phyloP scores from a whole-genome alignment of 352 stramenopile species.

The Pythium diclinum region DNA sequence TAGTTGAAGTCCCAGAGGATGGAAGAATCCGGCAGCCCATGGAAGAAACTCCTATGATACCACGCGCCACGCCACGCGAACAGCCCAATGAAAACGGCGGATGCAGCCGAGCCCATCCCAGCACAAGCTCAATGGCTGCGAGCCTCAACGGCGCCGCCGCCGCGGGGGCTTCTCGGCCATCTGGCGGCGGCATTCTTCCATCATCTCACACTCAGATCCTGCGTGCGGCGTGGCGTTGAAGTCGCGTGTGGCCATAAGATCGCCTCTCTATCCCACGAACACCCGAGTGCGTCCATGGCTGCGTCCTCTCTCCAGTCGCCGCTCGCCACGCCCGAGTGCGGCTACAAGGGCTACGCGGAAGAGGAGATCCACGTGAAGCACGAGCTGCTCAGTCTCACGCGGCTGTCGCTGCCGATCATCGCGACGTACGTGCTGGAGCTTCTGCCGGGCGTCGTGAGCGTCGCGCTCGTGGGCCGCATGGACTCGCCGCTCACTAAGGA shows the following conservation, averaged over 20 bases:
- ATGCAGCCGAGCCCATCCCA: neutral
- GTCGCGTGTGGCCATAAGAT: neutral
- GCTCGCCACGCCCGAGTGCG: neutral
- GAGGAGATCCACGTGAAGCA: neutral
- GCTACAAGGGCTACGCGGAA: neutral
- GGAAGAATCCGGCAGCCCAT: neutral
- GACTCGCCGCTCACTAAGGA: slow-evolving; percentile 69
- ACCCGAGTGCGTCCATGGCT: neutral
- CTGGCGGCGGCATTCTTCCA: neutral
- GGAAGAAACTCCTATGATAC: neutral
- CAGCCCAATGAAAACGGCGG: neutral
- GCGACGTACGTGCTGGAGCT: slow-evolving; percentile 79
- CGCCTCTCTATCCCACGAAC: neutral
- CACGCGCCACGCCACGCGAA: neutral
- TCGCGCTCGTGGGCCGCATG: slow-evolving; percentile 67
- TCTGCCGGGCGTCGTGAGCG: slow-evolving; percentile 60
- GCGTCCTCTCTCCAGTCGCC: neutral
- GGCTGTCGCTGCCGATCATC: slow-evolving; percentile 55
- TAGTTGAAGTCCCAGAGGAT: neutral
- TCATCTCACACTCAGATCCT: neutral
- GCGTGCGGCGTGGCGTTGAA: neutral
- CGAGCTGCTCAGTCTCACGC: slow-evolving; percentile 38
- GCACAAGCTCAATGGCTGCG: neutral
- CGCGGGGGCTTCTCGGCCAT: neutral
- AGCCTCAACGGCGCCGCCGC: neutral